Evolutionary conservation across 2,329 filamentous ascomycete genomes (phyloP), one percentile per base, ranked within the genome.

Genomic region (Exophiala lecanii-corni): DNA sequence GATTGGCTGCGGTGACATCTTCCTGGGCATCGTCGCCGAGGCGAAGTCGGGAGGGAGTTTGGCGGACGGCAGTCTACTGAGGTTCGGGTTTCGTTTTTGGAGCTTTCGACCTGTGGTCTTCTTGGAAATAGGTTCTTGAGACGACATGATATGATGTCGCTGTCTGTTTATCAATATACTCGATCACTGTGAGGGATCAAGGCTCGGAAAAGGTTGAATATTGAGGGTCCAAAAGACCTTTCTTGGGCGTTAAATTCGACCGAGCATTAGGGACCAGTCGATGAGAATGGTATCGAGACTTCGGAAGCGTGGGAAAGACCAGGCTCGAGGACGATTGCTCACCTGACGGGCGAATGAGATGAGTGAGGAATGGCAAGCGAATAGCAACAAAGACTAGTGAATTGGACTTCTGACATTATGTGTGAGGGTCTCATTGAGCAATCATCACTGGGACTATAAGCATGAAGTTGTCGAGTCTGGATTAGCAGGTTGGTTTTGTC

Each of bases 21-120:
- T 79, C 73, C 13, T 82, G 69, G 4, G 71, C 73, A 62, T 81
- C 78, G 48, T 76, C 74, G 20, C 74, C 75, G 56, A 76, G 71
- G 55, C 68, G 72, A 49, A 81, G 71, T 42, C 72, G 72, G 42
- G 79, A 75, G 78, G 78, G 13, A 81, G 68, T 43, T 74, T 68
- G 54, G 70, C 66, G 45, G 75, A 73, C 25, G 68, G 65, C 26
- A 65, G 57, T 43, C 65, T 65, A 49, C 63, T 63, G 15, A 62
- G 60, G 33, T 70, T 65, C 38, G 63, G 65, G 26, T 59, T 62
- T 51, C 59, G 66, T 58, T 67, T 70, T 49, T 58, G 66, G 55
- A 71, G 57, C 57, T 65, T 67, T 39, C 64, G 66, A 21, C 62
- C 59, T 36, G 62, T 59, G 47, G 66, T 63, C 59, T 65, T 64